Base-by-base conservation (phyloP, 164 flowering plant species). In the Taxillus chinensis region DNA sequence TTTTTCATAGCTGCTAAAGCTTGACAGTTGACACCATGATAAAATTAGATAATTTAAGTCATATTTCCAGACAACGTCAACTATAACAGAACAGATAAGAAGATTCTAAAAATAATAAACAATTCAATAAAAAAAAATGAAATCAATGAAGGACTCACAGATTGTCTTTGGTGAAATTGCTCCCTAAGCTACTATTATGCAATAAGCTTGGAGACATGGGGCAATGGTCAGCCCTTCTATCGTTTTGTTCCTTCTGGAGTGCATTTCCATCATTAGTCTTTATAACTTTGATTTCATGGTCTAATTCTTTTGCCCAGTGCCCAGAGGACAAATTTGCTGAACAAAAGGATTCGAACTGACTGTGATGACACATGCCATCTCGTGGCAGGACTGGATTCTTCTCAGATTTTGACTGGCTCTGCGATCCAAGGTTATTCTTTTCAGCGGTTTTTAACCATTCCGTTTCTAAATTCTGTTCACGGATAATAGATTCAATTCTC, bases 381-480 rank as follows among this genome's bases (percentile, higher is more conserved):
- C 87, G 97, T 50, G 99, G 97, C 59, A 87, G 57, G 17, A 95
- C 81, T 77, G 91, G 98, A 74, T 89, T 91, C 77, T 79, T 87
- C 73, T 89, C 99, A 17, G 93, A 90, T 78, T 76, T 89, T 63
- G 76, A 62, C 45, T 79, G 79, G 65, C 69, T 77, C 70, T 76
- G 40, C 37, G 91, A 81, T 37, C 79, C 83, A 54, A 89, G 83
- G 9, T 87, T 79, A 17, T 89, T 86, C 71, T 83, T 86, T 70
- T 95, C 99, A 43, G 73, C 78, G 63, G 87, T 81, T 70, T 91
- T 96, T 65, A 95, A 67, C 98, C 97, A 91, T 38, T 96, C 98
- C 55, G 87, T 84, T 75, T 91, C 98, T 61, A 91, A 61, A 66
- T 88, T 83, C 73, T 91, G 92, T 71, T 86, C 97, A 62, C 80